phyloP scores from a whole-genome alignment of 495 filamentous ascomycete genomes.

The Clohesyomyces aquaticus region DNA sequence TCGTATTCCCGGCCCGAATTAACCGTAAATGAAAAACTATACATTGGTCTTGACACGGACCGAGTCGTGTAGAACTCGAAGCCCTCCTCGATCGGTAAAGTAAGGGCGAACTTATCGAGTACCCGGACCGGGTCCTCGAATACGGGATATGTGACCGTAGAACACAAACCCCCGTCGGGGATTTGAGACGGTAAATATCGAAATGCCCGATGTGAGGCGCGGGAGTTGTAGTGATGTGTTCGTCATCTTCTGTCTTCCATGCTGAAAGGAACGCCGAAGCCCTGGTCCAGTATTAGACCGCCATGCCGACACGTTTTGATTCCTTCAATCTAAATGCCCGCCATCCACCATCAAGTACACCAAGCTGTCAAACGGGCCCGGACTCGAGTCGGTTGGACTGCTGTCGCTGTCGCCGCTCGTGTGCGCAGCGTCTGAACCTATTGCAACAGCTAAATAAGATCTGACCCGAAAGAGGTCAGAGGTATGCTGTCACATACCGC shows the following conservation, averaged over 20 bases:
- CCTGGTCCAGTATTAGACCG: background rate
- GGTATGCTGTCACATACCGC: slow-evolving; percentile 33
- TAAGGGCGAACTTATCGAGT: background rate
- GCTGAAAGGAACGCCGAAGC: slow-evolving; percentile 5
- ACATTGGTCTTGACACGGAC: slow-evolving; percentile 2
- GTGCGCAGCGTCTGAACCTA: slow-evolving; percentile 18
- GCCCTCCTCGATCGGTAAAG: background rate
- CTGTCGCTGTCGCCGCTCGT: slow-evolving; percentile 18
- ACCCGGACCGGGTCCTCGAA: background rate
- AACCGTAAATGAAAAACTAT: slow-evolving; percentile 18
- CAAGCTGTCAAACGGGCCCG: slow-evolving; percentile 23
- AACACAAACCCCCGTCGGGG: background rate
- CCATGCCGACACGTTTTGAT: background rate
- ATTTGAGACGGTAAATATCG: background rate
- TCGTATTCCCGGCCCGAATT: slow-evolving; percentile 11
- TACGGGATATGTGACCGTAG: background rate
- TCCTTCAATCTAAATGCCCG: background rate
- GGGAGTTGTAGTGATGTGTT: no score
- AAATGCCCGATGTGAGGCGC: background rate
- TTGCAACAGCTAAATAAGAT: slow-evolving; percentile 15
- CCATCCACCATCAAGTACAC: slow-evolving; percentile 12
- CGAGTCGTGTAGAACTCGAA: background rate
- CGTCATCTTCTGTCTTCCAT: slow-evolving; percentile 6
- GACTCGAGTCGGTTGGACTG: slow-evolving; percentile 8
- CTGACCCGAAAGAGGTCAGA: background rate